These are phyloP conservation scores for Rhododendron simsii DNA, from an alignment of 148 eudicot species.

Conservation along the genomic window DNA sequence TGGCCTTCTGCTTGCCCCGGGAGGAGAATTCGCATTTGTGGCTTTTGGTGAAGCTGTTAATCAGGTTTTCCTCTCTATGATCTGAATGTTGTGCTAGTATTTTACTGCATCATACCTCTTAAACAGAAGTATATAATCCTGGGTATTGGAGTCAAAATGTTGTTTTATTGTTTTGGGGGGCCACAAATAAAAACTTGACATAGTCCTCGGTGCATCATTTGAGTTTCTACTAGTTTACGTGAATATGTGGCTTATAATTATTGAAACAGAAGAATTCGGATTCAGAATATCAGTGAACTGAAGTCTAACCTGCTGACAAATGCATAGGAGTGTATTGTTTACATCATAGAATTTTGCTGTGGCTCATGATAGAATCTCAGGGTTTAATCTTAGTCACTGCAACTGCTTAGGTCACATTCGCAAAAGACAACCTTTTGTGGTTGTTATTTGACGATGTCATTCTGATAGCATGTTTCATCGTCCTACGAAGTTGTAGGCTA, in stretches of 20 bases:
- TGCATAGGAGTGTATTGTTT: background rate
- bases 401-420: background rate
- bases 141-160: background rate
- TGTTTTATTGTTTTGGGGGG: background rate
- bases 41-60: conserved; percentile 99
- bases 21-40: conserved; percentile 98
- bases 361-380: background rate
- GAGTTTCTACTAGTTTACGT: background rate
- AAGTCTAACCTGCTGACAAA: background rate
- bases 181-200: background rate
- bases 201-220: background rate
- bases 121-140: background rate
- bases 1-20: conserved; percentile 99
- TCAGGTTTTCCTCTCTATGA: conserved; percentile 53
- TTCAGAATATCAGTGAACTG: background rate
- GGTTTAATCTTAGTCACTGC: background rate
- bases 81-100: background rate
- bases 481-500: background rate
- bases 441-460: background rate
- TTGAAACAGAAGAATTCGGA: background rate
- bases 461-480: background rate
- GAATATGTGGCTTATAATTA: background rate
- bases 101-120: background rate
- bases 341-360: background rate
- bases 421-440: background rate